Evolutionary conservation across 345 rosid species (phyloP).

Genomic region (Ceriops decandra): DNA sequence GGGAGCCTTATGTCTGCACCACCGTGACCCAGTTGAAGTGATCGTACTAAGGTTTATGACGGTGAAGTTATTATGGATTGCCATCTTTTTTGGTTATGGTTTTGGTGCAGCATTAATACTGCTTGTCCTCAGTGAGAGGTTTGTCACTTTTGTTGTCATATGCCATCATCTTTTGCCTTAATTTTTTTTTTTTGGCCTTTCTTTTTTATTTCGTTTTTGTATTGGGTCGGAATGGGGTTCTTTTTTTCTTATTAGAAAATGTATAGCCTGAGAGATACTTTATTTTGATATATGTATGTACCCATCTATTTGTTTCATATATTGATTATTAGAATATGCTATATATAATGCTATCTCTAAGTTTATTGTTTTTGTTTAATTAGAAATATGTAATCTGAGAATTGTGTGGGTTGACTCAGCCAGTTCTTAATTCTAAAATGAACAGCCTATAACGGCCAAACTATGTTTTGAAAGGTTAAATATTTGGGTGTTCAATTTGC

Average conservation of each 20-base stretch:
- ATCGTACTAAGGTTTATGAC: conserved; percentile 12
- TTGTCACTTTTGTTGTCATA: conserved; percentile 19
- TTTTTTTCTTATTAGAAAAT: conserved; percentile 23
- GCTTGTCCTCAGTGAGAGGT: conserved; percentile 22
- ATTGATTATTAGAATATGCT: conserved; percentile 8
- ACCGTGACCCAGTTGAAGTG: conserved; percentile 1
- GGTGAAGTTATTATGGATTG: conserved; percentile 17
- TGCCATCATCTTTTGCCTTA: conserved; percentile 13
- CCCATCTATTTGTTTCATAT: conserved; percentile 10
- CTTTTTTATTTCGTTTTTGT: conserved; percentile 8
- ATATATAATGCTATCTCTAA: not conserved
- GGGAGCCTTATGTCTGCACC: not conserved
- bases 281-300: conserved; percentile 19
- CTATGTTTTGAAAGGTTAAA: not conserved
- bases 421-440: not conserved
- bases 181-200: not conserved
- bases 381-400: not conserved
- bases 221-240: not conserved
- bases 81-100: conserved; percentile 19
- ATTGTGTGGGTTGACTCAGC: not conserved
- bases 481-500: not conserved
- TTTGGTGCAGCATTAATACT: conserved; percentile 19
- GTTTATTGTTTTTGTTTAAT: not conserved
- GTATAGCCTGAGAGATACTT: conserved; percentile 35
- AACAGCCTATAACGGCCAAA: not conserved